A percentile compares a stretch with the other conserved stretches of the same genome.
Evolutionary conservation across 345 rosid genomes (phyloP).

Genomic region (Salix dunnii): DNA sequence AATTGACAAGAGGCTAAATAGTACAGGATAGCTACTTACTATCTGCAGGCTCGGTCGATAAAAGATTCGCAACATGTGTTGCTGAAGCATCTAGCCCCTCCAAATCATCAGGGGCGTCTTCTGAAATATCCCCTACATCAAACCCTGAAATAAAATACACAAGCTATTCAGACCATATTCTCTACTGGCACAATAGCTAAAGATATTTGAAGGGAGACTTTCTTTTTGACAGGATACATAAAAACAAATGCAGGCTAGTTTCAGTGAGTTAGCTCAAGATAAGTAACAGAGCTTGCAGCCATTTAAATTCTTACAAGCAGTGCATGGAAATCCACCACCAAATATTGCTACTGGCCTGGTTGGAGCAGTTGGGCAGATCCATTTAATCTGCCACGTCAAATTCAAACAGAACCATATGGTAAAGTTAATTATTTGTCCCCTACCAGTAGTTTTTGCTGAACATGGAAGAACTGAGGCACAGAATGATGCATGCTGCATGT

Average conservation of each 20-base stretch:
- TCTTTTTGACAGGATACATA: background rate
- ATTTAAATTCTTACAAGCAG: slow-evolving; percentile 15
- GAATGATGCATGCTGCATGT: slow-evolving; percentile 5
- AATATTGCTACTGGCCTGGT: slow-evolving; percentile 19
- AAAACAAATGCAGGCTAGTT: background rate
- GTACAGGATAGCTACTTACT: slow-evolving; percentile 7
- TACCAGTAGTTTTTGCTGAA: background rate
- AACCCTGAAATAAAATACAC: slow-evolving; percentile 11
- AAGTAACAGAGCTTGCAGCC: background rate
- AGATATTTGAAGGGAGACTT: background rate
- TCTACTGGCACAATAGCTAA: background rate
- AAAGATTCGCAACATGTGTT: slow-evolving; percentile 20
- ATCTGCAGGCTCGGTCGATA: slow-evolving; percentile 20
- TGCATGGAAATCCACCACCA: slow-evolving; percentile 25
- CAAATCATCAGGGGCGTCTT: slow-evolving; percentile 20
- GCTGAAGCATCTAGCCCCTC: slow-evolving; percentile 21
- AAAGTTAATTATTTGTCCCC: background rate
- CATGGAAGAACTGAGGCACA: background rate
- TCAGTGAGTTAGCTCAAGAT: background rate
- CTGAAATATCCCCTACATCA: slow-evolving; percentile 16
- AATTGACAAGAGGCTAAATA: background rate
- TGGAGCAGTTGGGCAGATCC: slow-evolving; percentile 26
- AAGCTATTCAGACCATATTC: slow-evolving; percentile 6
- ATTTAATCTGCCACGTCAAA: slow-evolving; percentile 18
- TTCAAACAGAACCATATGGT: slow-evolving; percentile 2